These are phyloP conservation scores for Ophiognomonia clavigignenti-juglandacearum DNA, from an alignment of 2,329 filamentous ascomycete species.

Conservation along the genomic window DNA sequence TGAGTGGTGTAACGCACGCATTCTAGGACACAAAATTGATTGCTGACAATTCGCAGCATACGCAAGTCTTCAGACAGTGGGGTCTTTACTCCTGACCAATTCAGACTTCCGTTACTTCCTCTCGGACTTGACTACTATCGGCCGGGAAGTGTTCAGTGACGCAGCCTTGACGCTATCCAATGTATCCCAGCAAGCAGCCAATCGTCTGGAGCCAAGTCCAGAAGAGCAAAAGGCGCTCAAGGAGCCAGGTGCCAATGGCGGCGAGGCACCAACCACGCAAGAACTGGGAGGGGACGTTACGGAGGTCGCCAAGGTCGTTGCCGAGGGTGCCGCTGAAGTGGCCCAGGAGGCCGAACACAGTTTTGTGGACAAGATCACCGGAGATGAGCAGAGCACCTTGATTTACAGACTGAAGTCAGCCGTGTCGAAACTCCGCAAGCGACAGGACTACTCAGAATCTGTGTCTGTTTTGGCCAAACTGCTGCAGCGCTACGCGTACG, in stretches of 20 bases:
- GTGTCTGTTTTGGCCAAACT: conserved; percentile 74
- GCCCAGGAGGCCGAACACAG: conserved; percentile 61
- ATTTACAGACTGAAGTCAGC: conserved; percentile 71
- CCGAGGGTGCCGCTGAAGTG: conserved; percentile 49
- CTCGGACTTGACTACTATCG: conserved; percentile 72
- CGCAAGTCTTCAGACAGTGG: conserved; percentile 76
- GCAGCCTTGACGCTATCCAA: conserved; percentile 75
- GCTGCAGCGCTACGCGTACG: conserved; percentile 70
- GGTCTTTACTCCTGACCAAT: conserved; percentile 81
- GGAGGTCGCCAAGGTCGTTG: conserved; percentile 49
- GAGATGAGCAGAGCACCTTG: conserved; percentile 68
- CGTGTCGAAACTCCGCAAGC: conserved; percentile 67
- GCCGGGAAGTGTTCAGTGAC: conserved; percentile 80
- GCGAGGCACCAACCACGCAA: conserved; percentile 48
- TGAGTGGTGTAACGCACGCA: conserved; percentile 30
- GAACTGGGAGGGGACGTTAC: conserved; percentile 57
- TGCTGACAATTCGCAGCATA: conserved; percentile 53
- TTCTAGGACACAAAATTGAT: neutral
- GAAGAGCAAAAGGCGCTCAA: conserved; percentile 53
- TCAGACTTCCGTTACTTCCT: conserved; percentile 85
- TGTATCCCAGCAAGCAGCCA: conserved; percentile 68
- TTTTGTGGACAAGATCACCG: conserved; percentile 66
- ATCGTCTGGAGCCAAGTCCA: conserved; percentile 65
- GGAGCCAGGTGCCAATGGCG: conserved; percentile 43
- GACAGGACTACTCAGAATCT: conserved; percentile 79